Base-by-base conservation (phyloP, 495 filamentous ascomycete genomes). In the Trichoderma gamsii region DNA sequence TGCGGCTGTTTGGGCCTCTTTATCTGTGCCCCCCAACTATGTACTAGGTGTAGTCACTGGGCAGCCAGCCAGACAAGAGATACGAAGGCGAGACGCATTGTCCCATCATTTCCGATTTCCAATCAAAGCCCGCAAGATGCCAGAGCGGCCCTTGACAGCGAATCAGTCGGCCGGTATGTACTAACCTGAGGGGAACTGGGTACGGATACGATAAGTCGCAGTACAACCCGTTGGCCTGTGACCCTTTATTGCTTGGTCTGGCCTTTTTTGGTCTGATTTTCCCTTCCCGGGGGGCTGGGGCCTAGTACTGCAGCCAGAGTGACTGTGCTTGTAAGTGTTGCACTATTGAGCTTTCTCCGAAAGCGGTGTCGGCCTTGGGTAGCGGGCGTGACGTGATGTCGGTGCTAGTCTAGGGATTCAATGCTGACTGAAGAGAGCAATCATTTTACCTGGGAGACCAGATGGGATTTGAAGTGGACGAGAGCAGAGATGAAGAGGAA, bases 81-180 rank as follows among this genome's bases (percentile, higher is more conserved):
- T 46, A 46, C 43, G 43, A 46, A 46, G 43, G 35, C 35, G 35
- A 38, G 35, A 38, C 35, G 35, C 35, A 38, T 18, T 46, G 18
- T 46, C 43, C 18, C 43, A 18, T 46, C 43, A 46, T 15, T 46
- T 49, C 44, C 51, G n/a, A 56, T 56, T 56, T 56, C 51, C 51
- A 56, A 56, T 56, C 51, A 56, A 56, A 25, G 51, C 51, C 18
- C 21, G 21, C 18, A 56, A 16, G 51, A 56, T 56, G 51, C 51
- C 51, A 56, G 51, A 38, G 35, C 35, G 35, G 35, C 35, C 35
- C 35, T 38, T 38, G 35, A 38, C 7, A 38, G 35, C 35, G 35
- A 38, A 38, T 38, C 8, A 38, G 35, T 38, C 21, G n/a, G 21
- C 49, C 3, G n/a, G 6, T 21, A 16, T 11, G n/a, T 56, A 23